Conservation (phyloP, 768 basidiomycete species). For the Boletellus ananas region DNA sequence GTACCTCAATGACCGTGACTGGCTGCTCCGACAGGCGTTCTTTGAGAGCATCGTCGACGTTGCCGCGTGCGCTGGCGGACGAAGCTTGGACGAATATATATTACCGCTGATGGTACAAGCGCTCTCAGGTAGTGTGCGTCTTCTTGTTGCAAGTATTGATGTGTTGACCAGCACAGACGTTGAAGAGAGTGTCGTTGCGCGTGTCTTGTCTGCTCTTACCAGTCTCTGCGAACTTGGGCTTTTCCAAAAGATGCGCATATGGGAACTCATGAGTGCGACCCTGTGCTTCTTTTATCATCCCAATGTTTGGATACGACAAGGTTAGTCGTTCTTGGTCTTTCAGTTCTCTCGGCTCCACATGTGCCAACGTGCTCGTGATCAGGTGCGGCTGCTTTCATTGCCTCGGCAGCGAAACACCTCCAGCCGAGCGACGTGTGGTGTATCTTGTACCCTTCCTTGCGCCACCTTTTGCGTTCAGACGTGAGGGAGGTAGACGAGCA, state of each 20-base stretch:
- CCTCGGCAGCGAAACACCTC: constrained; percentile 78
- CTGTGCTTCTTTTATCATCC: constrained; percentile 93
- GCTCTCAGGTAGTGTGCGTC: constrained; percentile 64
- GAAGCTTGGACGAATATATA: constrained; percentile 94
- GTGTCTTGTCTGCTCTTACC: constrained; percentile 82
- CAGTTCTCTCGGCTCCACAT: too few species aligned
- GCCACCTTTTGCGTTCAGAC: constrained; percentile 84
- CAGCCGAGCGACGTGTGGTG: constrained; percentile 93
- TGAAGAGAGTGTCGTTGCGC: constrained; percentile 91
- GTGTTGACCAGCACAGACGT: constrained; percentile 57
- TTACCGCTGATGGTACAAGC: constrained; percentile 96
- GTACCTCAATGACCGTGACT: constrained; percentile 86
- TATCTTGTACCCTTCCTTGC: constrained; percentile 88
- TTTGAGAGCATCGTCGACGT: constrained; percentile 96
- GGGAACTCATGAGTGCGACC: constrained; percentile 90
- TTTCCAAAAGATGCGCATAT: constrained; percentile 92
- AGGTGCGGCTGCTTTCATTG: constrained; percentile 88
- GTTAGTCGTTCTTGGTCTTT: constrained; percentile 35
- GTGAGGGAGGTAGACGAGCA: constrained; percentile 69
- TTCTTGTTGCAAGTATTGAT: background rate
- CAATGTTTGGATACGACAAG: constrained; percentile 93
- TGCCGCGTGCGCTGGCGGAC: constrained; percentile 87
- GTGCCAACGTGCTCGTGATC: constrained; percentile 4
- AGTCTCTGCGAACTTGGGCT: constrained; percentile 87
- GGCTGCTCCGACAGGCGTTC: constrained; percentile 87